Evolutionary conservation across 306 rosid species (phyloP), one percentile per base, ranked within the genome.

Genomic region (Cucumis melo): DNA sequence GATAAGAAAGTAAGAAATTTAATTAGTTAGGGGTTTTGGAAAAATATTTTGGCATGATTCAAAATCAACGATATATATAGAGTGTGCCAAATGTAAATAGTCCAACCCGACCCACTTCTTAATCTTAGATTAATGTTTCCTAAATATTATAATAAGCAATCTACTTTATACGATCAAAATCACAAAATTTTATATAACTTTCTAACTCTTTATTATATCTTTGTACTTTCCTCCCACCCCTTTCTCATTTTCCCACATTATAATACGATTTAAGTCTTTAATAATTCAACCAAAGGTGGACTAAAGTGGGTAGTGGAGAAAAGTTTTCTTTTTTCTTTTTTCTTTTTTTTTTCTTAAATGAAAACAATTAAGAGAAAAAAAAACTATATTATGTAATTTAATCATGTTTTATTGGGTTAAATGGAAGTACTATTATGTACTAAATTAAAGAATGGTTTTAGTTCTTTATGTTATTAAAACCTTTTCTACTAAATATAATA

Each of bases 231-330:
- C 57, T 42, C 21, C 57, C 11, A 77, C 9, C 20, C 53, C 15
- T 21, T 59, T 59, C 80, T 58, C 65, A 20, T 42, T 23, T 75
- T 38, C 51, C 57, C 78, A 39, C 20, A 57, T 57, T 48, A 11
- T 20, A 60, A 75, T 44, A 24, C 46, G 66, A 55, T 32, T 23
- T 68, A 81, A 64, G 9, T 36, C 65, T 74, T 74, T 62, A 75
- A 73, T 67, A 79, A 78, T 82, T 75, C 79, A 75, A 50, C 29
- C 42, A 82, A 80, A 70, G 77, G 23, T 19, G 67, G 48, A 72
- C 74, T 67, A 41, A 6, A 67, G 55, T 20, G 11, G 74, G 7
- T 20, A 42, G 74, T 67, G 55, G 55, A 42, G 13, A 39, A 66
- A 67, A 10, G 44, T 42, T 42, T 36, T 63, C 17, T 5, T 27